A percentile compares a stretch with the other conserved stretches of the same genome.
Conservation (phyloP, 805 yeast genomes). For the Wickerhamomyces xylosicus region DNA sequence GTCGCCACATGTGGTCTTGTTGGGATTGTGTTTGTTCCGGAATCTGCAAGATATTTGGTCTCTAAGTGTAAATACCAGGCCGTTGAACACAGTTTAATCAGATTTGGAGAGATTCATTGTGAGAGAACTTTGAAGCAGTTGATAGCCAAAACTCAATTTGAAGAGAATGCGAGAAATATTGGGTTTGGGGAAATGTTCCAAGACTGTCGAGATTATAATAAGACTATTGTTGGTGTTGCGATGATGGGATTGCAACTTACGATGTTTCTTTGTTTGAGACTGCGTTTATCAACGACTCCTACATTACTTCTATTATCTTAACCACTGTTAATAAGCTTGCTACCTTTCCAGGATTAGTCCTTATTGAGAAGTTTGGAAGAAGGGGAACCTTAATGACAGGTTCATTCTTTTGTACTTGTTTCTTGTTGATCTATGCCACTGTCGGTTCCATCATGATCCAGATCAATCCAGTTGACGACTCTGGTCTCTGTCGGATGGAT, state of each 20-base stretch:
- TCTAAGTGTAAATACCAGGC: conserved; percentile 37
- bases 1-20: conserved; percentile 34
- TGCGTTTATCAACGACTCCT: conserved; percentile 42
- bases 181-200: conserved; percentile 38
- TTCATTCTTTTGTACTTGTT: conserved; percentile 36
- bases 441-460: conserved; percentile 33
- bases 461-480: conserved; percentile 11
- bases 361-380: conserved; percentile 42
- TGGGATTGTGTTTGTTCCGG: conserved; percentile 63
- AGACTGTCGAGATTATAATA: conserved; percentile 3
- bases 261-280: conserved; percentile 50
- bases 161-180: conserved; percentile 21
- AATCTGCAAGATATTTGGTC: conserved; percentile 53
- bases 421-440: conserved; percentile 41
- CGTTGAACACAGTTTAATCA: conserved; percentile 43
- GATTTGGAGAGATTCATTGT: conserved; percentile 35
- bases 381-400: conserved; percentile 28
- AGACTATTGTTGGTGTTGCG: conserved; percentile 46
- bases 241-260: conserved; percentile 52
- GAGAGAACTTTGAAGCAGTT: conserved; percentile 5
- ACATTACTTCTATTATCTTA: conserved; percentile 42
- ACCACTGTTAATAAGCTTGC: conserved; percentile 43
- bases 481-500: too few relatives aligned
- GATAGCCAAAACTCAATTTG: conserved; percentile 4
- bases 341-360: conserved; percentile 36